phyloP scores from a whole-genome alignment of 2,329 filamentous ascomycete genomes.

The Diplodia intermedia region DNA sequence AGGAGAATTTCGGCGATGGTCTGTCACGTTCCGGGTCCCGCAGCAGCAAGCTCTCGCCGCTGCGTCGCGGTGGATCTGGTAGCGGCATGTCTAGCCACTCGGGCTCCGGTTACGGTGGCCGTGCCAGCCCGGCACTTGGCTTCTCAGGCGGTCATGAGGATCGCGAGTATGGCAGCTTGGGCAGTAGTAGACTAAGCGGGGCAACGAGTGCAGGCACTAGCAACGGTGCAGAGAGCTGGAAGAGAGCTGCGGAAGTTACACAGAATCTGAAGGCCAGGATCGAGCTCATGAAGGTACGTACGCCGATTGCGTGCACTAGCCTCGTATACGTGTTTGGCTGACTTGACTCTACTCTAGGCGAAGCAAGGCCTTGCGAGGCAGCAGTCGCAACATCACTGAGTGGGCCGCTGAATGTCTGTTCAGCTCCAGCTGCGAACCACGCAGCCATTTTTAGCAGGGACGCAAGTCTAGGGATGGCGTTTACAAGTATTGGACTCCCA shows the following conservation, averaged over 20 bases:
- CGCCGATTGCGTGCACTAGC: too few species aligned
- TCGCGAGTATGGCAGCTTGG: slow-evolving; percentile 13
- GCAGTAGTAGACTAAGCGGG: slow-evolving; percentile 19
- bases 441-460: slow-evolving; percentile 1
- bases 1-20: slow-evolving; percentile 54
- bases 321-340: slow-evolving; percentile 28
- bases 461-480: background rate
- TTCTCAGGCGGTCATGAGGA: slow-evolving; percentile 37
- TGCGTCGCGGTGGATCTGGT: slow-evolving; percentile 43
- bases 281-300: slow-evolving; percentile 89
- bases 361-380: slow-evolving; percentile 49
- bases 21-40: slow-evolving; percentile 39
- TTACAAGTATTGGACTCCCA: background rate
- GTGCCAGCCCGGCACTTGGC: slow-evolving; percentile 44
- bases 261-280: slow-evolving; percentile 97
- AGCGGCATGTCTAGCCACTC: slow-evolving; percentile 40
- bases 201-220: slow-evolving; percentile 42
- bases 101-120: slow-evolving; percentile 43
- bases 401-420: background rate
- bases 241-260: slow-evolving; percentile 93
- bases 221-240: slow-evolving; percentile 80
- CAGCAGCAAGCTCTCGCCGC: slow-evolving; percentile 49
- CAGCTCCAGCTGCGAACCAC: background rate
- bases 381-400: slow-evolving; percentile 36
- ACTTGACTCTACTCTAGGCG: slow-evolving; percentile 40